Evolutionary conservation across 805 yeast species (phyloP).

Genomic region (Pichia phayaonensis): DNA sequence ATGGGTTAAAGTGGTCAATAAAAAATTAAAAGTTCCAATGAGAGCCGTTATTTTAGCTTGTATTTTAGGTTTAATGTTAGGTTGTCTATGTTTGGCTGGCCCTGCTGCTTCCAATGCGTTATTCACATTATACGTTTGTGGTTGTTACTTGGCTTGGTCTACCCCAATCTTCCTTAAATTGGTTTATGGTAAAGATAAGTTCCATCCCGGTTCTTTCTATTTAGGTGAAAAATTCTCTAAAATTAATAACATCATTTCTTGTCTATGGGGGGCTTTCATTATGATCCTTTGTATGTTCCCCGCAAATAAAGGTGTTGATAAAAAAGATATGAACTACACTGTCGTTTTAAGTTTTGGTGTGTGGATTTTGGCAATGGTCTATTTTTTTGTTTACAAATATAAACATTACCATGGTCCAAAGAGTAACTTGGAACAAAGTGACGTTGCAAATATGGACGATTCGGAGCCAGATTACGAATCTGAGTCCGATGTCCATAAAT

Average conservation of each 20-base stretch:
- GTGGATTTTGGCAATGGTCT: constrained; percentile 47
- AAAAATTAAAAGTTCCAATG: constrained; percentile 34
- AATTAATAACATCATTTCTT: constrained; percentile 29
- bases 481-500: constrained; percentile 1
- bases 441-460: not conserved
- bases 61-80: constrained; percentile 29
- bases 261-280: constrained; percentile 25
- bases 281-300: constrained; percentile 35
- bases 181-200: constrained; percentile 34
- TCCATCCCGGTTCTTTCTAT: constrained; percentile 37
- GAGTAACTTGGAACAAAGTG: constrained; percentile 12
- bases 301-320: constrained; percentile 18
- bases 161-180: constrained; percentile 35
- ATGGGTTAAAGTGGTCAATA: constrained; percentile 36
- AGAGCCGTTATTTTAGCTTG: constrained; percentile 38
- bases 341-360: constrained; percentile 31
- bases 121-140: constrained; percentile 39
- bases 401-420: constrained; percentile 48
- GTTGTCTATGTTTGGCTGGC: constrained; percentile 35
- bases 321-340: constrained; percentile 28
- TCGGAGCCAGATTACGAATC: not conserved
- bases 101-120: constrained; percentile 40
- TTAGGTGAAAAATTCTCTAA: constrained; percentile 30
- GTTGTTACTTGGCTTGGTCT: constrained; percentile 38
- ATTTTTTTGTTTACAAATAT: constrained; percentile 43